A percentile compares a stretch with the other conserved stretches of the same genome.
Conservation (phyloP, 1,284 basidiomycete genomes). For the Tranzscheliella williamsii region DNA sequence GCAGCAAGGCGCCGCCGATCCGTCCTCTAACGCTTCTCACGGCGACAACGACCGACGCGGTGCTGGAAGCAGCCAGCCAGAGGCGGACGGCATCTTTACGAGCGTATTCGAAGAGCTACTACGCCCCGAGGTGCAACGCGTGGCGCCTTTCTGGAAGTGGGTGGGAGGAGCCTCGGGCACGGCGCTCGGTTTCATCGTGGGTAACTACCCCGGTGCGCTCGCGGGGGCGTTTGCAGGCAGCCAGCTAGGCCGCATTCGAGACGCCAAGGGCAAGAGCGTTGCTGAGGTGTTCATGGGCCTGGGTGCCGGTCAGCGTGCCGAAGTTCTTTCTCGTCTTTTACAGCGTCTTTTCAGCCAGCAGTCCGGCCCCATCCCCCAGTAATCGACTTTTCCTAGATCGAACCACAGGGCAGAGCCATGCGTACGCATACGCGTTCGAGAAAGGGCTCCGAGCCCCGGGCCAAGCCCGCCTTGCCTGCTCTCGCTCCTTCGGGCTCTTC, state of each 20-base stretch:
- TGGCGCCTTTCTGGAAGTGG: slow-evolving; percentile 46
- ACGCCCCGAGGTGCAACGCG: slow-evolving; percentile 55
- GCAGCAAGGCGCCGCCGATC: slow-evolving; percentile 3
- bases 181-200: slow-evolving; percentile 55
- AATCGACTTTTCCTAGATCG: too few relatives aligned
- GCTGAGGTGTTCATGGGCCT: slow-evolving; percentile 78
- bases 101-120: slow-evolving; percentile 59
- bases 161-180: slow-evolving; percentile 51
- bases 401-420: too few relatives aligned
- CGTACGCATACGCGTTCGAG: too few relatives aligned
- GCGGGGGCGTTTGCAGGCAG: slow-evolving; percentile 56
- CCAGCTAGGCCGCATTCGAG: slow-evolving; percentile 54
- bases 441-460: too few relatives aligned
- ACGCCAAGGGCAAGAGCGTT: slow-evolving; percentile 59
- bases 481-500: too few relatives aligned
- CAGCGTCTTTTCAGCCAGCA: slow-evolving; percentile 73
- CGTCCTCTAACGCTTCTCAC: slow-evolving; percentile 2
- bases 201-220: slow-evolving; percentile 45
- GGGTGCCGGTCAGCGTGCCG: slow-evolving; percentile 79
- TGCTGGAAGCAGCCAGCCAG: slow-evolving; percentile 26
- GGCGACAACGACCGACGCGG: slow-evolving; percentile 4
- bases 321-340: slow-evolving; percentile 77
- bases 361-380: slow-evolving; percentile 20
- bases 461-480: too few relatives aligned
- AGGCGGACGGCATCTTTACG: slow-evolving; percentile 50